Conservation (phyloP, 2,329 filamentous ascomycete genomes). For the Albifimbria verrucaria region DNA sequence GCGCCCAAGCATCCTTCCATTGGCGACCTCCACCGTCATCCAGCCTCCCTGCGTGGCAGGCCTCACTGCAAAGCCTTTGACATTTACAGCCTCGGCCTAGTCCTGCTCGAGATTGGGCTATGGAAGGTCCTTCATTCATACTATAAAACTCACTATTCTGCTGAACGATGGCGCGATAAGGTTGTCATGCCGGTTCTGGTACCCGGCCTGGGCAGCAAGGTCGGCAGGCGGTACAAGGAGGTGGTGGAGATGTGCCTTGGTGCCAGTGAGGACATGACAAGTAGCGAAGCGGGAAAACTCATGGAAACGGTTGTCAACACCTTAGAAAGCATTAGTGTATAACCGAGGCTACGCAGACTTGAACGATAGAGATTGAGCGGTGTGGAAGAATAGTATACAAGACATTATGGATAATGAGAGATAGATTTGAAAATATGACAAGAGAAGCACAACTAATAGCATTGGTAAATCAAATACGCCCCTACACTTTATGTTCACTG, state of each 20-base stretch:
- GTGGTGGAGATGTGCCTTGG: slow-evolving; percentile 39
- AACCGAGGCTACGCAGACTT: slow-evolving; percentile 3
- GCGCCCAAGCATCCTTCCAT: slow-evolving; percentile 39
- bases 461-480: no score
- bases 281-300: slow-evolving; percentile 32
- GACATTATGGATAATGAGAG: no score
- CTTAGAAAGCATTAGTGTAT: slow-evolving; percentile 34
- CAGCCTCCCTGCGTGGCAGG: slow-evolving; percentile 35
- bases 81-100: slow-evolving; percentile 49
- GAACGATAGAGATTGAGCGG: neutral
- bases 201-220: slow-evolving; percentile 37
- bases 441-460: no score
- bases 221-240: slow-evolving; percentile 35
- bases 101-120: slow-evolving; percentile 49
- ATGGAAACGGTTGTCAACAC: slow-evolving; percentile 40
- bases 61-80: slow-evolving; percentile 48
- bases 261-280: slow-evolving; percentile 32
- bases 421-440: no score
- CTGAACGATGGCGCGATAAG: slow-evolving; percentile 38
- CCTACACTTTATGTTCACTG: no score
- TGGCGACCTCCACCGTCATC: slow-evolving; percentile 44
- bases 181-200: slow-evolving; percentile 37
- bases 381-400: slow-evolving; percentile 3
- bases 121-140: slow-evolving; percentile 41
- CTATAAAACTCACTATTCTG: slow-evolving; percentile 38